phyloP scores from a whole-genome alignment of 2,329 filamentous ascomycete species.

The Calcarisporium arbuscula region DNA sequence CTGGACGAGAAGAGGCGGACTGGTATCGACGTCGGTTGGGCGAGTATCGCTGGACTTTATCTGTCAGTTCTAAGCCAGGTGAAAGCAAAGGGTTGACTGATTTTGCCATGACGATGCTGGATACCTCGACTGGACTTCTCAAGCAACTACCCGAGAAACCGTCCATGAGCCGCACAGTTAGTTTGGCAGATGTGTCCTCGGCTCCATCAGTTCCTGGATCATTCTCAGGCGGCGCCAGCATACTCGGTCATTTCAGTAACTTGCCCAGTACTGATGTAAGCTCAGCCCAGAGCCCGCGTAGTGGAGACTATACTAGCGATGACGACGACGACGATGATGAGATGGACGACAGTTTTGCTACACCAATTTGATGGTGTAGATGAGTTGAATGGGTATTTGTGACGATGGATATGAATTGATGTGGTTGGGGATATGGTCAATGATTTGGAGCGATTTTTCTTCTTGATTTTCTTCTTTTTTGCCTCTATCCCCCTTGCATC shows the following conservation, averaged over 20 bases:
- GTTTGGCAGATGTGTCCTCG: constrained; percentile 42
- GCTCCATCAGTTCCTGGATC: constrained; percentile 22
- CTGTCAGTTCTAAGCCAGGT: constrained; percentile 71
- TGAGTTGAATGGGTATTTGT: background rate
- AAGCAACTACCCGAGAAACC: constrained; percentile 68
- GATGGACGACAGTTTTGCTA: constrained; percentile 34
- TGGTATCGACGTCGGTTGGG: constrained; percentile 82
- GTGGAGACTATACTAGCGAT: constrained; percentile 45
- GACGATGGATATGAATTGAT: no score
- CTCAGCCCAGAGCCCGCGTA: constrained; percentile 44
- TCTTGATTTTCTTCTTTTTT: no score
- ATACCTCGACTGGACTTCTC: constrained; percentile 62
- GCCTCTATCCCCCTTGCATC: no score
- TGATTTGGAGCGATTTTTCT: no score
- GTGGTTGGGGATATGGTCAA: no score
- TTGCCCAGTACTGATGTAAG: constrained; percentile 42
- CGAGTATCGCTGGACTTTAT: constrained; percentile 92
- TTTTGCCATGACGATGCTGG: constrained; percentile 73
- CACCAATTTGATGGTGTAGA: constrained; percentile 13
- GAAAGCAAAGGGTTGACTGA: constrained; percentile 52
- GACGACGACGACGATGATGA: constrained; percentile 52
- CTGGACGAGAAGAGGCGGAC: constrained; percentile 80
- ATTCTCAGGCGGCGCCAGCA: constrained; percentile 25
- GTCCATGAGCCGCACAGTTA: constrained; percentile 50
- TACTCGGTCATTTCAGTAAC: constrained; percentile 36